Base-by-base conservation (phyloP, 2,329 filamentous ascomycete species). In the Botryosphaeria dothidea region DNA sequence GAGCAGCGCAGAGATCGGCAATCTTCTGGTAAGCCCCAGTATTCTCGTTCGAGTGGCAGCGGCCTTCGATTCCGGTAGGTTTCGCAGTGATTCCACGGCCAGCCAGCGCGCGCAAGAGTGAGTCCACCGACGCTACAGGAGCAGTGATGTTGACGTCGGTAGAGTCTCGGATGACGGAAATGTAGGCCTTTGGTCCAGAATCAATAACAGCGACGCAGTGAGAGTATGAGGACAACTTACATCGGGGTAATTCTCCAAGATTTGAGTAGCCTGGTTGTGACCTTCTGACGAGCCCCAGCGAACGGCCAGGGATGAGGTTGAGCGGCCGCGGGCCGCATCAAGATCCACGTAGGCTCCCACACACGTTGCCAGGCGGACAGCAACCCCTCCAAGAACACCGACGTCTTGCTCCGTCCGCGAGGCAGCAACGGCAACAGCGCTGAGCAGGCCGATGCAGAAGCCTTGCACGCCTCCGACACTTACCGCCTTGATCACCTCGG, bases 401-500 rank as follows among this genome's bases (percentile, higher is more conserved):
- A 43, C 66, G 49, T 9, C 64, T 45, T 15, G 25, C 21, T 43
- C 48, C 36, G 11, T 27, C 51, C n/a, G 21, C 4, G 60, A 27
- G 31, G 38, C 31, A 2, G 60, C 34, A 9, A 67, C 49, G 1
- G 60, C 58, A 23, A 62, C n/a, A 11, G 66, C 66, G 36, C n/a
- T 56, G 4, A 67, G 25, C 4, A 67, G 23, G 5, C 66, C 66
- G 49, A 46, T 62, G 31, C 66, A 67, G 46, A 66, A 66, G 19
- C 66, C 66, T n/a, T 52, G 48, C 7, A 34, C 23, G 29, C 48
- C 48, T 5, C 13, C 23, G 23, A 13, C 29, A 6, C 13, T 19
- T 4, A 29, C 17, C 6, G 13, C n/a, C 11, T 29, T 19, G n/a
- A 52, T 27, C 25, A 31, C 15, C 15, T 34, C 25, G 17, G 2